Conservation (phyloP, 2,329 filamentous ascomycete species). For the Colletotrichum plurivorum region DNA sequence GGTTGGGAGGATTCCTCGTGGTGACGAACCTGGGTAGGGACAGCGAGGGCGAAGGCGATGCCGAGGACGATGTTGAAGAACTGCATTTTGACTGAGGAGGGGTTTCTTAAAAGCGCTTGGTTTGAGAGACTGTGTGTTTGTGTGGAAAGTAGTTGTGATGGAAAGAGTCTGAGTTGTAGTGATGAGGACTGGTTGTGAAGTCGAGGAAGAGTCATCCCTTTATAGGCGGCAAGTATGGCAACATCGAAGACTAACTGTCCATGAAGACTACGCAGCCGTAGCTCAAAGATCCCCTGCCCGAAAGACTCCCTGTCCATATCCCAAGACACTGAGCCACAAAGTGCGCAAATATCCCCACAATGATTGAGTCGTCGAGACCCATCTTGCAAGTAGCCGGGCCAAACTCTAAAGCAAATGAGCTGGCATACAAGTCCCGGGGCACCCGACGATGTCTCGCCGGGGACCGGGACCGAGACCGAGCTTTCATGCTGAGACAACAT, state of each 20-base stretch:
- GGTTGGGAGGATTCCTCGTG: neutral
- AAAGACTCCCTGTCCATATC: too few species aligned
- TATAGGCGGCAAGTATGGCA: neutral
- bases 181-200: neutral
- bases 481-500: too few species aligned
- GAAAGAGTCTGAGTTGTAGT: neutral
- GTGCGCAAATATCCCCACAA: too few species aligned
- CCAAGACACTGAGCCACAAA: too few species aligned
- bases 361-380: too few species aligned
- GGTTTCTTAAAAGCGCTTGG: neutral
- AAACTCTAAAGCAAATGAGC: too few species aligned
- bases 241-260: neutral
- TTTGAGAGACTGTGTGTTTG: neutral
- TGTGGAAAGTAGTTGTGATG: neutral
- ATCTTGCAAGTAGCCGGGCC: too few species aligned
- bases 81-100: neutral
- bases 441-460: too few species aligned
- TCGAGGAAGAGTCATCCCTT: neutral
- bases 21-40: neutral
- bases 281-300: too few species aligned
- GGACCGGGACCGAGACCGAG: too few species aligned
- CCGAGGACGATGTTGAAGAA: neutral
- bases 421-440: too few species aligned
- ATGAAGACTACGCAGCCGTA: too few species aligned
- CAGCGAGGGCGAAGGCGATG: neutral